A percentile compares a stretch with the other conserved stretches of the same genome.
Conservation (phyloP, 1,284 basidiomycete genomes). For the Puccinia novopanici region DNA sequence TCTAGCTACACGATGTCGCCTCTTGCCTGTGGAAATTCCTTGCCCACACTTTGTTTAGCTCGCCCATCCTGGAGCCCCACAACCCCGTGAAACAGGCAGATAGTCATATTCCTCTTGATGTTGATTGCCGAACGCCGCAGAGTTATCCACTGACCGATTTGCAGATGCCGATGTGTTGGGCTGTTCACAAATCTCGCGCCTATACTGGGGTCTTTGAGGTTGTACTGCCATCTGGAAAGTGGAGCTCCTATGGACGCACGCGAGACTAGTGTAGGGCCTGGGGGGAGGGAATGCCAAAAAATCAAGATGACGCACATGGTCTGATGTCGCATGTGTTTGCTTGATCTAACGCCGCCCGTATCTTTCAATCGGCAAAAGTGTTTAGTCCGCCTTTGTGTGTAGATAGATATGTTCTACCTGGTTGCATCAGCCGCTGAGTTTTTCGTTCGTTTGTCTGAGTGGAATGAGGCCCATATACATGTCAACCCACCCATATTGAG, state of each 20-base stretch:
- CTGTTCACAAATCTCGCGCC: background rate
- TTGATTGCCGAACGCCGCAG: background rate
- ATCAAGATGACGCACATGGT: background rate
- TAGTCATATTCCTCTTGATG: background rate
- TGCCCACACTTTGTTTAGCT: background rate
- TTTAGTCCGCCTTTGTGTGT: background rate
- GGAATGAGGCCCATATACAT: background rate
- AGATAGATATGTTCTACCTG: background rate
- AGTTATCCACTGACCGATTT: background rate
- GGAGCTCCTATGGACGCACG: background rate
- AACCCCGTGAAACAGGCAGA: background rate
- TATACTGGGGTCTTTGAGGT: background rate
- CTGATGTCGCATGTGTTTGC: background rate
- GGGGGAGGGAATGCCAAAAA: background rate
- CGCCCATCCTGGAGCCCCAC: background rate
- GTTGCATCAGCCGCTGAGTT: background rate
- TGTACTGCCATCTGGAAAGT: background rate
- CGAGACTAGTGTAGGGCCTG: background rate
- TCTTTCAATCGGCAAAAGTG: background rate
- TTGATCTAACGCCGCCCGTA: background rate
- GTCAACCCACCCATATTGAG: background rate
- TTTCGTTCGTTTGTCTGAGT: background rate
- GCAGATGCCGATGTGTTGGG: background rate
- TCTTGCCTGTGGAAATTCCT: background rate
- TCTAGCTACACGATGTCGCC: too few relatives aligned